phyloP scores from a whole-genome alignment of 345 rosid genomes.

The Kernera saxatilis region DNA sequence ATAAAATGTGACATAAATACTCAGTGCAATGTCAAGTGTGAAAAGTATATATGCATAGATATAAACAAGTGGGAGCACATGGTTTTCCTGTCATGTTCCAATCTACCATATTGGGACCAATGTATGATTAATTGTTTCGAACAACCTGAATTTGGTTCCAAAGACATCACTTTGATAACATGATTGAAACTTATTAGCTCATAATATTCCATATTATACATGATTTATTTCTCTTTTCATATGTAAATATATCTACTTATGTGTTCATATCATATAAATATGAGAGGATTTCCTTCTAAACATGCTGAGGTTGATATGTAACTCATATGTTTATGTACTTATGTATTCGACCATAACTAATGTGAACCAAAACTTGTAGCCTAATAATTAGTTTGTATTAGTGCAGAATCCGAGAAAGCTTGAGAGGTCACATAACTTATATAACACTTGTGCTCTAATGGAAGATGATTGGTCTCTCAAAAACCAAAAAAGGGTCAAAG shows the following conservation, averaged over 20 bases:
- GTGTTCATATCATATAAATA: background rate
- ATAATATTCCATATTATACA: conserved; percentile 8
- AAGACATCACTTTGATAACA: conserved; percentile 10
- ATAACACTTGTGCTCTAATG: background rate
- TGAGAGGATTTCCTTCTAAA: too few species aligned
- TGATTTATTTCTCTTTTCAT: background rate
- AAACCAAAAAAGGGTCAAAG: conserved; percentile 1
- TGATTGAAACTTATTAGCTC: conserved; percentile 12
- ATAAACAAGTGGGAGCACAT: conserved; percentile 18
- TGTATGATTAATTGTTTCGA: conserved; percentile 16
- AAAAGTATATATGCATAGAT: background rate
- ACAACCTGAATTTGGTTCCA: conserved; percentile 15
- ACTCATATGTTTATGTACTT: background rate
- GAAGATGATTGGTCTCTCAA: conserved; percentile 15
- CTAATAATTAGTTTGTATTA: too few species aligned
- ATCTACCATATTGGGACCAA: conserved; percentile 3
- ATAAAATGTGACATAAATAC: background rate
- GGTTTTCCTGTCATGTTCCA: conserved; percentile 21
- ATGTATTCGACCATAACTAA: background rate
- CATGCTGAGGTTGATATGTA: too few species aligned
- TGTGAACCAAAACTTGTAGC: too few species aligned
- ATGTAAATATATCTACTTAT: background rate
- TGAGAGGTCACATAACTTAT: background rate
- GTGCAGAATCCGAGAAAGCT: background rate
- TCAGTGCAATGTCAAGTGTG: background rate